Evolutionary conservation across 2,329 filamentous ascomycete species (phyloP), one percentile per base, ranked within the genome.

Genomic region (Coniella vitis): DNA sequence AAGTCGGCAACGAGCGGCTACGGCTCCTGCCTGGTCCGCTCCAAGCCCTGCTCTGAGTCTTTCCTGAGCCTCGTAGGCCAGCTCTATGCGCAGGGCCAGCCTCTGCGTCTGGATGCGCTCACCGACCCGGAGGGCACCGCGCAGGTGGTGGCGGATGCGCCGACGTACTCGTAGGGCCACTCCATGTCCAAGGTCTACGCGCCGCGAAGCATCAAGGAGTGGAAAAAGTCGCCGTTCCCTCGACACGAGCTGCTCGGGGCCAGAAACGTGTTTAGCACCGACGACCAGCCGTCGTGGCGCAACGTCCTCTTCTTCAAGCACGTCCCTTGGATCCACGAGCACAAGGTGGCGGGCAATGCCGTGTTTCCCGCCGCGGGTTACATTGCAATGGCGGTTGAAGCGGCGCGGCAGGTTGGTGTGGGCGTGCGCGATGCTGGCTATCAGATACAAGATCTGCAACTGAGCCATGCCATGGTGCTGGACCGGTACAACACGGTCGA

Each of bases 251-350:
- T 57, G 0, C 51, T 57, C 2, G 55, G 55, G 10, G 37, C 35
- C 4, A 21, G 14, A 4, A 12, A 36, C 10, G 40, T 41, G 0
- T 36, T 49, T 2, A 29, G 21, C 7, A 36, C 34, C 4, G 41
- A 39, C 19, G 45, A 54, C 10, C 52, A 58, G n/a, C 32, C 56
- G 9, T 54, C 56, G 8, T 64, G 61, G 61, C 25, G 47, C 2
- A 60, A 63, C 38, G 32, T 58, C 5, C 53, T 65, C 13, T 54
- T 53, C 4, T 45, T 55, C 0, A 39, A 47, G 1, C 60, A 66
- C 21, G 48, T 65, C 1, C 55, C 60, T 0, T 75, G 72, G 72
- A 53, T 74, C 1, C 35, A 53, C 0, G 64, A 69, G 4, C 70
- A 75, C 25, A 47, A 54, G 5, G 16, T 61, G 14, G 59, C 66